Evolutionary conservation across 1,284 basidiomycete genomes (phyloP).

Genomic region (Leccinum huronense): DNA sequence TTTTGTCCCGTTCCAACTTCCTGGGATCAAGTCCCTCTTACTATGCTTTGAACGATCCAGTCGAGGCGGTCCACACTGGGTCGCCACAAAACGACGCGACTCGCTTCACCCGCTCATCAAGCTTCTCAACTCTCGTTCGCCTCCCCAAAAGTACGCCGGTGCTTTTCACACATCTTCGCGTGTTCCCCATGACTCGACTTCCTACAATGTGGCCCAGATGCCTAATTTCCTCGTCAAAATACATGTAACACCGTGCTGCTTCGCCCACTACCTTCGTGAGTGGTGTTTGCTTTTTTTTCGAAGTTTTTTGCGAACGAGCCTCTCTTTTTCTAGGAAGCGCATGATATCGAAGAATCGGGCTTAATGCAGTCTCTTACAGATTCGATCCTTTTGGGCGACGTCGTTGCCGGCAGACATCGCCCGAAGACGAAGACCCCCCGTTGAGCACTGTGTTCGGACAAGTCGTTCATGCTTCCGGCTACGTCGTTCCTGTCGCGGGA

Average conservation of each 20-base stretch:
- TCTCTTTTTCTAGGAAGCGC: background rate
- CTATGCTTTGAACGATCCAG: background rate
- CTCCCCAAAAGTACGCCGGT: constrained; percentile 21
- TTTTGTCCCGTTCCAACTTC: constrained; percentile 58
- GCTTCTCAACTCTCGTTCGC: background rate
- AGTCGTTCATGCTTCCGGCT: constrained; percentile 34
- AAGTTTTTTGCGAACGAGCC: background rate
- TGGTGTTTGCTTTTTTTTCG: no score
- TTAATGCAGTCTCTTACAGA: constrained; percentile 29
- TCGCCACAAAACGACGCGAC: background rate
- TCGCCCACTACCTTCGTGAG: constrained; percentile 13
- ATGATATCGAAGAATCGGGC: constrained; percentile 15
- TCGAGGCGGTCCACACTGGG: background rate
- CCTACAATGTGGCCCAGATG: constrained; percentile 29
- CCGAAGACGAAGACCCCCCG: constrained; percentile 26
- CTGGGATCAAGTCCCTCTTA: background rate
- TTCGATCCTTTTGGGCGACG: constrained; percentile 28
- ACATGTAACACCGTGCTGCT: constrained; percentile 23
- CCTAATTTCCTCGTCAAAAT: constrained; percentile 33
- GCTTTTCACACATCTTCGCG: constrained; percentile 33
- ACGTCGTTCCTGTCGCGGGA: constrained; percentile 33
- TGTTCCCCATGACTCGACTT: constrained; percentile 24
- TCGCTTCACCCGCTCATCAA: background rate
- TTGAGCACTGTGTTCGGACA: constrained; percentile 31
- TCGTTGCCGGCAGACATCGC: constrained; percentile 32